Base-by-base conservation (phyloP, 345 rosid genomes). In the Clarkia xantiana region DNA sequence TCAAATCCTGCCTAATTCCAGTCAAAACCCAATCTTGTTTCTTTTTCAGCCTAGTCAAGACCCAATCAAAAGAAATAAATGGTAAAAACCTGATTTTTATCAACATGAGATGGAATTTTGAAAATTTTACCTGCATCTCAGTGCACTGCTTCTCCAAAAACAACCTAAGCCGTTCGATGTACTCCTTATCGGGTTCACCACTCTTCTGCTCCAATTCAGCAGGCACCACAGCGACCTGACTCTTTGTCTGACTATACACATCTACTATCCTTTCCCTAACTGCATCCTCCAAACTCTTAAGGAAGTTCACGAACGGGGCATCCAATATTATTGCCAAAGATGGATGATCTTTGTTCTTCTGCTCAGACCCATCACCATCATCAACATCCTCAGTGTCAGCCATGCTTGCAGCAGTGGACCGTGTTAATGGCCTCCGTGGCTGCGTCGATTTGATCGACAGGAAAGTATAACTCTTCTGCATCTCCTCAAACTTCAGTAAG, bases 141-240 rank as follows among this genome's bases (percentile, higher is more conserved):
- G 75, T 73, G 71, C 96, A 87, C 58, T 87, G 94, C 68, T 73
- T 81, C 73, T 87, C 90, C 52, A 87, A 60, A 63, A 87, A 87
- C 46, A 75, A 71, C 69, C 74, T 87, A 61, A 87, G 67, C 63
- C 96, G 81, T 54, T 65, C 73, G 49, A 81, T 60, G 58, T 84
- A 87, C 46, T 74, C 94, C 68, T 65, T 72, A 55, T 84, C 87
- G 17, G 44, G 67, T 75, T 87, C 96, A 48, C 78, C 90, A 56
- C 66, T 79, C 67, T 58, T 73, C 75, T 76, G 94, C 58, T 81
- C 96, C 76, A 87, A 65, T 53, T 79, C 91, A 6, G 91, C 87
- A 38, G 96, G 96, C 49, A 87, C 83, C 58, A 79, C 77, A 19
- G 85, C 91, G 61, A 87, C 90, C 73, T 83, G 73, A 56, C 71